Evolutionary conservation across 805 yeast genomes (phyloP).

Genomic region (Ogataea thermomethanolica): DNA sequence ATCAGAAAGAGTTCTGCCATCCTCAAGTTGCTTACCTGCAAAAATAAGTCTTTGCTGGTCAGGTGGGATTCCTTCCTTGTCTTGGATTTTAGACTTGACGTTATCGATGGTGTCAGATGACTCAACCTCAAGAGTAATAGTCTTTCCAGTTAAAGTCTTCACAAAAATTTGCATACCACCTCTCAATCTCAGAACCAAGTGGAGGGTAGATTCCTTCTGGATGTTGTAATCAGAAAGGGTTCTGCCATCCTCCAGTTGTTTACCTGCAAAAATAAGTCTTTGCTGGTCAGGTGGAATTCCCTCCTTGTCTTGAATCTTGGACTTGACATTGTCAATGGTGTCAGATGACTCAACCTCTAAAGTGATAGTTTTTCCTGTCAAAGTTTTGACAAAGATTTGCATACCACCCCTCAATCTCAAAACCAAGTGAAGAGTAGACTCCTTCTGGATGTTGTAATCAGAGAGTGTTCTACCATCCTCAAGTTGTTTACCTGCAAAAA

Average conservation of each 20-base stretch:
- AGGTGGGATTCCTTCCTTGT: constrained; percentile 42
- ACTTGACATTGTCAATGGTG: constrained; percentile 42
- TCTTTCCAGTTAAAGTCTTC: constrained; percentile 86
- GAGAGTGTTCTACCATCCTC: constrained; percentile 85
- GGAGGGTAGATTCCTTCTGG: constrained; percentile 40
- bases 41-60: constrained; percentile 41
- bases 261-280: constrained; percentile 42
- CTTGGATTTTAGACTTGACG: constrained; percentile 42
- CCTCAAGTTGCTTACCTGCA: constrained; percentile 44
- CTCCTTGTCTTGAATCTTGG: constrained; percentile 41
- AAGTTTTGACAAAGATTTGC: constrained; percentile 89
- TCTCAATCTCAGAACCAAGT: constrained; percentile 37
- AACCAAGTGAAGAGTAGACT: constrained; percentile 37
- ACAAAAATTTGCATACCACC: constrained; percentile 84
- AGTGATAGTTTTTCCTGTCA: constrained; percentile 88
- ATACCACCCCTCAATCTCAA: constrained; percentile 48
- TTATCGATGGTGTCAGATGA: constrained; percentile 45
- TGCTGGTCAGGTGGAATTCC: constrained; percentile 44
- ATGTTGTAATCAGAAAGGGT: constrained; percentile 79
- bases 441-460: constrained; percentile 58
- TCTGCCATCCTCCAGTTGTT: constrained; percentile 64
- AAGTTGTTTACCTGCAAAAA: constrained; percentile 43
- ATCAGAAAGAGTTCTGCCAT: constrained; percentile 92
- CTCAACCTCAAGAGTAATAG: constrained; percentile 67
- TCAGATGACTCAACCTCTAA: constrained; percentile 50